These are phyloP conservation scores for Tolypocladium pustulatum DNA, from an alignment of 2,329 filamentous ascomycete species.

Conservation along the genomic window DNA sequence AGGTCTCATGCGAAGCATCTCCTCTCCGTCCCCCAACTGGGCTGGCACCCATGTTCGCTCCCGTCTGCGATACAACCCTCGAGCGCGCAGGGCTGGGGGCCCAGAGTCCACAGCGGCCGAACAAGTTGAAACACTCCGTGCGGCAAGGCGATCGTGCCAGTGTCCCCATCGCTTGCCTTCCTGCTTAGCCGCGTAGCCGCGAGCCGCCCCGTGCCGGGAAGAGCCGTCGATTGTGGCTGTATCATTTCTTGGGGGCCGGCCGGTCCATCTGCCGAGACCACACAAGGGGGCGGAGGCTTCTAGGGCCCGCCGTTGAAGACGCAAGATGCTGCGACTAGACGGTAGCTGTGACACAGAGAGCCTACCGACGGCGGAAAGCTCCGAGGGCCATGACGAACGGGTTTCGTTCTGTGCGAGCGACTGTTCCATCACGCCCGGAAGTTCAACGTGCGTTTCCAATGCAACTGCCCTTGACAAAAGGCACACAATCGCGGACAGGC, in stretches of 20 bases:
- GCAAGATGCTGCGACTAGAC: not conserved
- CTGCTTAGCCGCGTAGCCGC: not conserved
- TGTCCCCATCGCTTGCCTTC: not conserved
- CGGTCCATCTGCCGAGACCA: not conserved
- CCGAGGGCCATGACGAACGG: not conserved
- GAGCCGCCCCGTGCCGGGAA: not conserved
- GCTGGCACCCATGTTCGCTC: slow-evolving; percentile 3
- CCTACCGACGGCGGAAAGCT: not conserved
- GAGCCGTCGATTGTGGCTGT: not conserved
- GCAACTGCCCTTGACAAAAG: not conserved
- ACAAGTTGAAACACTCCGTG: not conserved
- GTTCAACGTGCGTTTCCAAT: not conserved
- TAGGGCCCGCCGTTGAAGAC: not conserved
- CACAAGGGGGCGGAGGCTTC: not conserved
- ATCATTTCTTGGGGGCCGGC: not conserved
- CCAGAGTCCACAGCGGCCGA: not conserved
- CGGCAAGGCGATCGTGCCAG: not conserved
- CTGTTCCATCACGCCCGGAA: not conserved
- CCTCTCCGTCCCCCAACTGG: not conserved
- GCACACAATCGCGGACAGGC: not conserved
- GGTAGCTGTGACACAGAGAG: not conserved
- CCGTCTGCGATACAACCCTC: slow-evolving; percentile 4
- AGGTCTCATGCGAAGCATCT: not conserved
- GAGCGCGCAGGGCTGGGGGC: not conserved
- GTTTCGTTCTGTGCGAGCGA: not conserved